Evolutionary conservation across 2,329 filamentous ascomycete species (phyloP), one percentile per base, ranked within the genome.

Genomic region (Mycocentrospora acerina): DNA sequence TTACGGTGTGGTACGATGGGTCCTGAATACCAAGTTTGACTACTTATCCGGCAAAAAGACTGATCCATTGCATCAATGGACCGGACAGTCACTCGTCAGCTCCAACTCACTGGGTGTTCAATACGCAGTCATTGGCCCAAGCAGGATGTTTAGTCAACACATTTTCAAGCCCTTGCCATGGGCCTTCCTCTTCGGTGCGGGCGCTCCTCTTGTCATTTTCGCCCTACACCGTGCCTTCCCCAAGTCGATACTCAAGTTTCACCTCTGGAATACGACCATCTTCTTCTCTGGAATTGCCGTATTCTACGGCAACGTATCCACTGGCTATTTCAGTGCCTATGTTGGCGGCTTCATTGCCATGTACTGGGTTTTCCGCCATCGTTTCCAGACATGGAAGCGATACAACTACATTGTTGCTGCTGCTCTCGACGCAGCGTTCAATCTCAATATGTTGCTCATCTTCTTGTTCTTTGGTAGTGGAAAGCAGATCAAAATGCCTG

Each of bases 351-450:
- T 77, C 42, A 69, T 82, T 24, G 75, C 79, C 40, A 82, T 82
- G 76, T 80, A 71, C 57, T 80, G 74, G 71, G 73, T 74, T 4
- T 82, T 79, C 44, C 65, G 79, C 0, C 71, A 76, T 22, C 68
- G 75, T 11, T 81, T 80, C 40, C 69, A 77, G 37, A 62, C 80
- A 7, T 83, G 79, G 79, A 75, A 77, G 32, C 64, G 74, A 12
- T 83, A 81, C 60, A 82, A 81, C 46, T 83, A 81, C 48, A 73
- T 83, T 24, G 58, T 82, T 12, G 80, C 78, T 0, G 80, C 79
- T 1, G 79, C 80, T 1, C 79, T 82, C 49, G 80, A 83, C 57
- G 78, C 79, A 0, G 80, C 78, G 0, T 83, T 80, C 55, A 83
- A 83, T 55, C 65, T 82, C 14, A 80, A 81, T 46, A 73, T 82